Evolutionary conservation across 177 flowering plant genomes (phyloP), one percentile per base, ranked within the genome.

Genomic region (Vitis hybrid): DNA sequence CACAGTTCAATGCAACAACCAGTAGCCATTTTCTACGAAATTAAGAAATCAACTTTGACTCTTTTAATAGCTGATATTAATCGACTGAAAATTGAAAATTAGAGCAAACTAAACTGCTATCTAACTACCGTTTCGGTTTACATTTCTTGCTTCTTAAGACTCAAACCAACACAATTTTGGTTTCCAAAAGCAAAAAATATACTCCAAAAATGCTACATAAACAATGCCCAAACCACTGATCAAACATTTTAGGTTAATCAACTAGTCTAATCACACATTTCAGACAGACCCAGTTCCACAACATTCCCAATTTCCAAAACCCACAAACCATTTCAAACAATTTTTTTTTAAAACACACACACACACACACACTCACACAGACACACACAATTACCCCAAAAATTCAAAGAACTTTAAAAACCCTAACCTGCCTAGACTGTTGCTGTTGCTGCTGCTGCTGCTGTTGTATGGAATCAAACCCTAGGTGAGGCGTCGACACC

Each of bases 381-480:
- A 58, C 19, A n/a, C 29, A 53, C 13, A 12, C 19, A 31, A 45
- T 5, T 29, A 33, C 8, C 19, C 14, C 21, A 45, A 22, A 1
- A 39, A 39, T 55, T 22, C n/a, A 21, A 56, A 3, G 33, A 66
- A 21, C 15, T 10, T 10, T 5, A 59, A 66, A 75, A 67, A 50
- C 56, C 56, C 74, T 65, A 70, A 83, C 86, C 84, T 83, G 86
- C 61, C 89, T 80, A 75, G 86, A 71, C 58, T 72, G 77, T 33
- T 78, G 80, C 56, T 81, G 88, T 57, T 78, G 83, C 67, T 78
- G 81, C 61, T 78, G 79, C 56, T 78, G 83, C 60, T 79, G 85
- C 65, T 80, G 85, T 61, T 88, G 97, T 26, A 81, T 65, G 6
- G 88, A 72, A 59, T 91, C 93, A 62, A 88, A 85, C 70, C 89